Evolutionary conservation across 1,284 basidiomycete species (phyloP).

Genomic region (Pisolithus thermaeus): DNA sequence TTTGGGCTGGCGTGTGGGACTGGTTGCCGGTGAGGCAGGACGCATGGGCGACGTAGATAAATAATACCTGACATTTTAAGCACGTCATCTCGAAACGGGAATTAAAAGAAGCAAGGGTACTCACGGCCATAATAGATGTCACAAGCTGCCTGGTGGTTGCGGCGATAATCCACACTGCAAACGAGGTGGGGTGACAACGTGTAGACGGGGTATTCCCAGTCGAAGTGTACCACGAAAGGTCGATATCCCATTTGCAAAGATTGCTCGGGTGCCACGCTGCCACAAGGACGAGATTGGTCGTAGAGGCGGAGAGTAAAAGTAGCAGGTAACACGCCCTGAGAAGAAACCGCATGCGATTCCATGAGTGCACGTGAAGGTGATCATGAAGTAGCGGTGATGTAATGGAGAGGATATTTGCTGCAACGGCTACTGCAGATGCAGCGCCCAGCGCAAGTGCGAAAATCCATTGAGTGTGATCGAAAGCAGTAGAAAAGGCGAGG

Average conservation of each 20-base stretch:
- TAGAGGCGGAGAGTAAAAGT: slow-evolving; percentile 43
- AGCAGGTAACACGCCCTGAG: slow-evolving; percentile 43
- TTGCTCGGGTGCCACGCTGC: slow-evolving; percentile 37
- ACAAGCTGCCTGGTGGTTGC: slow-evolving; percentile 45
- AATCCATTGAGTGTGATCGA: slow-evolving; percentile 35
- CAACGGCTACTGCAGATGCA: slow-evolving; percentile 50
- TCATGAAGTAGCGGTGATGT: slow-evolving; percentile 38
- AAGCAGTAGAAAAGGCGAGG: slow-evolving; percentile 43
- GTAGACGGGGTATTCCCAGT: slow-evolving; percentile 16
- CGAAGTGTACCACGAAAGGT: slow-evolving; percentile 53
- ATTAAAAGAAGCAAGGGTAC: slow-evolving; percentile 17
- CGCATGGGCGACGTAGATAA: slow-evolving; percentile 22
- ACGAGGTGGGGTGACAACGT: slow-evolving; percentile 33
- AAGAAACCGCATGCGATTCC: slow-evolving; percentile 11
- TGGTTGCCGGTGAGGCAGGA: slow-evolving; percentile 18
- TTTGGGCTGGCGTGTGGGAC: neutral
- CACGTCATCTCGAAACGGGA: slow-evolving; percentile 4
- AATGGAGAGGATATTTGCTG: slow-evolving; percentile 43
- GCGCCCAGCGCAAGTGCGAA: slow-evolving; percentile 53
- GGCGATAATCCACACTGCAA: slow-evolving; percentile 49
- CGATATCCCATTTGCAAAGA: slow-evolving; percentile 56
- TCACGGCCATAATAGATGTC: slow-evolving; percentile 46
- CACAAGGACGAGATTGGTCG: slow-evolving; percentile 50
- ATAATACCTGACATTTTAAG: slow-evolving; percentile 29
- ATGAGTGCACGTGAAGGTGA: slow-evolving; percentile 3